Conservation (phyloP, 768 basidiomycete species). For the Sistotremastrum suecicum region DNA sequence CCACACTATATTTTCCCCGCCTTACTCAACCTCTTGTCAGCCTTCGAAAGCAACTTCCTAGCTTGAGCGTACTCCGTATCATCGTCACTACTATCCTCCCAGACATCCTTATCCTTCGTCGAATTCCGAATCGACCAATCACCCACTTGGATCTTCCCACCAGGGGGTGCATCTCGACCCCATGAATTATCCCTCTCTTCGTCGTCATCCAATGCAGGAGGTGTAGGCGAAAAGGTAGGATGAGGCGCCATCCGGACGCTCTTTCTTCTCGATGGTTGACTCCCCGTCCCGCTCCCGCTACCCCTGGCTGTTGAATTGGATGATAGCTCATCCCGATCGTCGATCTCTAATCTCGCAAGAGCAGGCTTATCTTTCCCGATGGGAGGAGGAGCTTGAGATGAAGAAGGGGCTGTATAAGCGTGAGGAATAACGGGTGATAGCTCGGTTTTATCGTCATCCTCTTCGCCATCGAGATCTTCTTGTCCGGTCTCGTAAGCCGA, state of each 20-base stretch:
- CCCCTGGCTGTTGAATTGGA: conserved; percentile 11
- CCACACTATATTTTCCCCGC: no score
- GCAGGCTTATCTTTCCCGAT: neutral
- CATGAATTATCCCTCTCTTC: conserved; percentile 15
- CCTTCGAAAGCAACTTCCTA: conserved; percentile 34
- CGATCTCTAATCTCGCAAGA: neutral
- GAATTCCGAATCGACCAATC: conserved; percentile 8
- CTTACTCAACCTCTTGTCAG: conserved; percentile 22
- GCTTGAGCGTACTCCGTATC: conserved; percentile 54
- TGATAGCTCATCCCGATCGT: neutral
- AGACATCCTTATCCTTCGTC: conserved; percentile 25
- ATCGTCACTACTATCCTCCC: conserved; percentile 62
- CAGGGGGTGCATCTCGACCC: neutral
- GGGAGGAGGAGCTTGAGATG: conserved; percentile 11
- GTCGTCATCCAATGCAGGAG: conserved; percentile 48
- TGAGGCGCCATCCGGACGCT: conserved; percentile 68
- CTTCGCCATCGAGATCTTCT: conserved; percentile 33
- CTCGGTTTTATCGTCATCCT: conserved; percentile 11
- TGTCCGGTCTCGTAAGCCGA: conserved; percentile 50
- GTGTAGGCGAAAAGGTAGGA: conserved; percentile 62
- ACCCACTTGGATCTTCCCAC: neutral
- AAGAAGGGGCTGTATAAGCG: neutral
- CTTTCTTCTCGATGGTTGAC: conserved; percentile 29
- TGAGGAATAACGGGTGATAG: conserved; percentile 1
- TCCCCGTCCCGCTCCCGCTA: conserved; percentile 3